phyloP scores from a whole-genome alignment of 352 stramenopile genomes.

The Phytophthora lateralis region DNA sequence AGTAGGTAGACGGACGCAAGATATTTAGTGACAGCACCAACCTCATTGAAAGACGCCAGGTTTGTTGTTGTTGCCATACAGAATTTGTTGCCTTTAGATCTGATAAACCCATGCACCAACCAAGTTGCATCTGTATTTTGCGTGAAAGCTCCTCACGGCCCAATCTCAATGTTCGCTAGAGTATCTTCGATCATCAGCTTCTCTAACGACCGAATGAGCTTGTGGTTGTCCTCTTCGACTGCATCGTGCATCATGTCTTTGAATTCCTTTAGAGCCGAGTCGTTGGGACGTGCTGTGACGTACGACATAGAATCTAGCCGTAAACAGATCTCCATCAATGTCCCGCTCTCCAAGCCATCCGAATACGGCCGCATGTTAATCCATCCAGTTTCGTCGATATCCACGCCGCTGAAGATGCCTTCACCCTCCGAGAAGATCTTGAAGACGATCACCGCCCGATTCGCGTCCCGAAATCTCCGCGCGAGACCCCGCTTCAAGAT shows the following conservation, averaged over 20 bases:
- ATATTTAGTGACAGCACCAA: no score
- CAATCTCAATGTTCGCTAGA: background rate
- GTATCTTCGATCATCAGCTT: constrained; percentile 6
- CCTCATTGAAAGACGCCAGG: no score
- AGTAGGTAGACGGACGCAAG: background rate
- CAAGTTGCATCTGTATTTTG: no score
- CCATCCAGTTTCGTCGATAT: constrained; percentile 54
- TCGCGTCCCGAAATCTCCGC: constrained; percentile 31
- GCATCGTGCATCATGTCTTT: constrained; percentile 3
- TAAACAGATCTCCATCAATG: constrained; percentile 13
- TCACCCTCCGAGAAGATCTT: constrained; percentile 36
- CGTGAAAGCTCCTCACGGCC: background rate
- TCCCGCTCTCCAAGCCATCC: background rate
- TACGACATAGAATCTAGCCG: constrained; percentile 4
- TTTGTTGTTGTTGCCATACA: no score
- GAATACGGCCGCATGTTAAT: constrained; percentile 8
- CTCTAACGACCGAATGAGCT: constrained; percentile 1
- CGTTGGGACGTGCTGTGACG: background rate
- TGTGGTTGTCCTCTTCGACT: constrained; percentile 4
- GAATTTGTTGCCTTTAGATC: no score
- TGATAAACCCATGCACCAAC: no score
- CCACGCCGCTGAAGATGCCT: constrained; percentile 35
- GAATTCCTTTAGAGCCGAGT: constrained; percentile 3
- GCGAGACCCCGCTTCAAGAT: constrained; percentile 17
- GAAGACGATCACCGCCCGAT: constrained; percentile 54